Conservation (phyloP, 345 rosid genomes). For the Gynandropsis gynandra region DNA sequence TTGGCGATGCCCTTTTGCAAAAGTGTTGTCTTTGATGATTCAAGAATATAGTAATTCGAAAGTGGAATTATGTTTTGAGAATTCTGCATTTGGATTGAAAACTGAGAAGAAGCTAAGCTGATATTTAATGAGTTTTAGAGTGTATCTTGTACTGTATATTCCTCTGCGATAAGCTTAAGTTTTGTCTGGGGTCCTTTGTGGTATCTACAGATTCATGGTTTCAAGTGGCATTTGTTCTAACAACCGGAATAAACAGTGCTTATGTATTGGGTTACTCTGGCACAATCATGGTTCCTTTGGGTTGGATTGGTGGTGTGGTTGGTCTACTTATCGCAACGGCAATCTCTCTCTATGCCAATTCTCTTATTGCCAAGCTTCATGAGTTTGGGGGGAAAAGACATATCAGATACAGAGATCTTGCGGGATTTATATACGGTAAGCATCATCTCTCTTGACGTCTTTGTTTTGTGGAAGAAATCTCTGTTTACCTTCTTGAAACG, state of each 20-base stretch:
- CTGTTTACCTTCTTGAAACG: slow-evolving; percentile 1
- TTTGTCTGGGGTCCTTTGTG: slow-evolving; percentile 14
- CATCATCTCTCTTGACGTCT: not conserved
- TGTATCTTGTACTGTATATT: too few relatives aligned
- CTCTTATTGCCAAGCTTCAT: slow-evolving; percentile 78
- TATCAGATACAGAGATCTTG: slow-evolving; percentile 89
- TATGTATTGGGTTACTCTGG: slow-evolving; percentile 90
- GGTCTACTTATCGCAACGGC: slow-evolving; percentile 63
- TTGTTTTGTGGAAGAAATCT: not conserved
- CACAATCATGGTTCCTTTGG: slow-evolving; percentile 81
- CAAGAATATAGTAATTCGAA: not conserved
- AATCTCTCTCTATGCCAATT: slow-evolving; percentile 67
- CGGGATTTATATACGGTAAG: slow-evolving; percentile 69
- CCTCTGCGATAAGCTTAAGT: slow-evolving; percentile 10
- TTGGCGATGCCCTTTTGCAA: slow-evolving; percentile 1
- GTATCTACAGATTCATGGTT: slow-evolving; percentile 74
- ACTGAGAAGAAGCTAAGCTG: too few relatives aligned
- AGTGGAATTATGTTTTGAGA: too few relatives aligned
- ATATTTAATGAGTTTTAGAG: too few relatives aligned
- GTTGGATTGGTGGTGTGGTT: slow-evolving; percentile 71
- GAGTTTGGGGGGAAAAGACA: slow-evolving; percentile 85
- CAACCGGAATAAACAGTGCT: slow-evolving; percentile 84
- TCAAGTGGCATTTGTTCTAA: slow-evolving; percentile 75
- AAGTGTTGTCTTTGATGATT: slow-evolving; percentile 10
- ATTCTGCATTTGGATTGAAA: too few relatives aligned